phyloP scores from a whole-genome alignment of 2,329 filamentous ascomycete species.

The Cercospora janseana region DNA sequence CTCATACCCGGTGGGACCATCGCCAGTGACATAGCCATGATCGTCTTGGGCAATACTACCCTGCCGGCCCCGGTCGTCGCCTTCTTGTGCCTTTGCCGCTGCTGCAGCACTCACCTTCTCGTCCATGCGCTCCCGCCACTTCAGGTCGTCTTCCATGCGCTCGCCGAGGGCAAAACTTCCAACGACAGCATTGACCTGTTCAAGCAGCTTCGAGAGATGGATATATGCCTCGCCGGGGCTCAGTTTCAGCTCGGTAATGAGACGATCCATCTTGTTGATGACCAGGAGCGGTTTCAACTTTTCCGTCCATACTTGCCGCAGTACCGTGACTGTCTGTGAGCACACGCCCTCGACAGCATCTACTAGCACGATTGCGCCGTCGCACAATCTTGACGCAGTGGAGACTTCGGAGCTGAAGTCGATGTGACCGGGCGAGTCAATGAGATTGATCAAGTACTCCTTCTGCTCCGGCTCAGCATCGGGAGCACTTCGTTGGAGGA shows the following conservation, averaged over 20 bases:
- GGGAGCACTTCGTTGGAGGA: slow-evolving; percentile 71
- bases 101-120: slow-evolving; percentile 73
- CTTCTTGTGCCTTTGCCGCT: slow-evolving; percentile 30
- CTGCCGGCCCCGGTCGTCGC: slow-evolving; percentile 40
- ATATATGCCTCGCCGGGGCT: slow-evolving; percentile 83
- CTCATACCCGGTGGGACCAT: slow-evolving; percentile 64
- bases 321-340: slow-evolving; percentile 95
- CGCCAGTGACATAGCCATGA: slow-evolving; percentile 50
- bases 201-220: slow-evolving; percentile 82
- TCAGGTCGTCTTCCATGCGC: slow-evolving; percentile 95
- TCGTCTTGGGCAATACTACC: slow-evolving; percentile 54
- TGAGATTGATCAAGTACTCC: slow-evolving; percentile 94
- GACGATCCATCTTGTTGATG: slow-evolving; percentile 96
- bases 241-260: slow-evolving; percentile 93
- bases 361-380: slow-evolving; percentile 89
- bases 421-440: slow-evolving; percentile 96
- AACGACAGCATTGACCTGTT: slow-evolving; percentile 95
- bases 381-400: slow-evolving; percentile 88
- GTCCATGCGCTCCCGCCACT: slow-evolving; percentile 92
- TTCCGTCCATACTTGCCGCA: slow-evolving; percentile 92
- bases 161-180: slow-evolving; percentile 98
- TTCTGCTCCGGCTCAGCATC: slow-evolving; percentile 57
- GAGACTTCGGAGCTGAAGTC: slow-evolving; percentile 99
- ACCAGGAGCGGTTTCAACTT: slow-evolving; percentile 91
- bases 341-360: slow-evolving; percentile 98